Percentiles rank a stretch among this genome's conserved stretches.
Evolutionary conservation across 345 rosid species (phyloP).

Genomic region (Salix viminalis): DNA sequence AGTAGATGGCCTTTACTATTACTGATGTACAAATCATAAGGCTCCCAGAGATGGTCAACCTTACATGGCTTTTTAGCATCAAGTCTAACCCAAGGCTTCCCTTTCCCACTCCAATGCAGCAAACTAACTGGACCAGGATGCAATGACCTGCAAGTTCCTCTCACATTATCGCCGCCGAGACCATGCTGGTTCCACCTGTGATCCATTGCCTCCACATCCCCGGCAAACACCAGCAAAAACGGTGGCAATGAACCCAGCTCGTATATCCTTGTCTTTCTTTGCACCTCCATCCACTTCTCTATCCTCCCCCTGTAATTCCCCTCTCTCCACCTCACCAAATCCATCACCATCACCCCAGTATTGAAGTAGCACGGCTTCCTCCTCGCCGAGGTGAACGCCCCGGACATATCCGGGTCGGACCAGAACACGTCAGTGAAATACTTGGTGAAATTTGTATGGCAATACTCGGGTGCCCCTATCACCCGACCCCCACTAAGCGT

Average conservation of each 20-base stretch:
- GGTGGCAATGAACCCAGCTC: constrained; percentile 92
- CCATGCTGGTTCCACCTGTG: constrained; percentile 97
- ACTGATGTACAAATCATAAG: constrained; percentile 40
- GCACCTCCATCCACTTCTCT: constrained; percentile 87
- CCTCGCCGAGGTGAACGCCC: constrained; percentile 40
- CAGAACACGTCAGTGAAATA: constrained; percentile 85
- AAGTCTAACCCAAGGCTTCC: constrained; percentile 90
- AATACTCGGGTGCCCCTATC: constrained; percentile 93
- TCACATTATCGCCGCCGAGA: constrained; percentile 85
- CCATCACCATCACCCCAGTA: constrained; percentile 98
- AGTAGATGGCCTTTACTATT: neutral
- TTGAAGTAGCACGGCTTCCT: constrained; percentile 83
- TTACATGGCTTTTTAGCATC: constrained; percentile 75
- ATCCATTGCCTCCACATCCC: constrained; percentile 71
- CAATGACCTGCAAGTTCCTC: constrained; percentile 73
- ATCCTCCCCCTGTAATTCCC: constrained; percentile 62
- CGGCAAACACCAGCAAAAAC: constrained; percentile 76
- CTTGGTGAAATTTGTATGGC: constrained; percentile 88
- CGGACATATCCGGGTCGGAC: constrained; percentile 65
- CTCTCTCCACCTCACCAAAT: constrained; percentile 67
- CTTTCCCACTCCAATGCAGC: constrained; percentile 98
- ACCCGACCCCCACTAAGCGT: constrained; percentile 45
- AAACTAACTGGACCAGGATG: constrained; percentile 90
- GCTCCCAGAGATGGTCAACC: constrained; percentile 75
- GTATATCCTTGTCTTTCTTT: constrained; percentile 66